A percentile compares a stretch with the other conserved stretches of the same genome.
Conservation (phyloP, 257 asterid genomes). For the Fraxinus anomala region DNA sequence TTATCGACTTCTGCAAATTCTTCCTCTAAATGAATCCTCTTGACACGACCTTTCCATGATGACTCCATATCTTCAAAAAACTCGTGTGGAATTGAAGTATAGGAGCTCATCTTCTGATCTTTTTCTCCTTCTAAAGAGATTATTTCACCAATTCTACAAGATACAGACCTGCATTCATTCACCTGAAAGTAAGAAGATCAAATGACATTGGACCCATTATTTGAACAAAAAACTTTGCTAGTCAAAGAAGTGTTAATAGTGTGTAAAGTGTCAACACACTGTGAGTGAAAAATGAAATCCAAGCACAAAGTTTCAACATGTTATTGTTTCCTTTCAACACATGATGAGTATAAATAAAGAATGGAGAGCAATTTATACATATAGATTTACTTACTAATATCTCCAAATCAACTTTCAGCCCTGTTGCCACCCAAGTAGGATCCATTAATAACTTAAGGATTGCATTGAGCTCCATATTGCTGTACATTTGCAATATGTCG, state of each 20-base stretch:
- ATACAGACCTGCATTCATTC: slow-evolving; percentile 64
- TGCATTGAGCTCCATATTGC: slow-evolving; percentile 58
- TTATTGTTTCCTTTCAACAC: slow-evolving; percentile 10
- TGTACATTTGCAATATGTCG: slow-evolving; percentile 63
- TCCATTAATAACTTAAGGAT: slow-evolving; percentile 69
- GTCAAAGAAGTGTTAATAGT: slow-evolving; percentile 12
- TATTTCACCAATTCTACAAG: slow-evolving; percentile 75
- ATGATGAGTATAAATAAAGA: not conserved
- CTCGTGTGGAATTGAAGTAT: slow-evolving; percentile 55
- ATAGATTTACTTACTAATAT: slow-evolving; percentile 59
- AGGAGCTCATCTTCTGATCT: slow-evolving; percentile 66
- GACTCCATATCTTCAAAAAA: slow-evolving; percentile 89
- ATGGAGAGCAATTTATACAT: not conserved
- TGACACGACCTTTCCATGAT: slow-evolving; percentile 97
- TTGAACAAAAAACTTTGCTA: not conserved
- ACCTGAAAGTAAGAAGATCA: slow-evolving; percentile 49
- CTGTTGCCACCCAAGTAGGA: slow-evolving; percentile 95
- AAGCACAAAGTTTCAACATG: not conserved
- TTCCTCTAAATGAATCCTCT: slow-evolving; percentile 83
- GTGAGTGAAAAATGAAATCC: not conserved
- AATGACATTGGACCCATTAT: slow-evolving; percentile 13
- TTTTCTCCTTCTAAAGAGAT: slow-evolving; percentile 78
- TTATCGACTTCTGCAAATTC: slow-evolving; percentile 75
- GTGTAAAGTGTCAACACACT: not conserved
- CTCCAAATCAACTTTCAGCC: slow-evolving; percentile 77